A percentile compares a stretch with the other conserved stretches of the same genome.
phyloP scores from a whole-genome alignment of 306 rosid genomes.

The Quercus engelmannii region DNA sequence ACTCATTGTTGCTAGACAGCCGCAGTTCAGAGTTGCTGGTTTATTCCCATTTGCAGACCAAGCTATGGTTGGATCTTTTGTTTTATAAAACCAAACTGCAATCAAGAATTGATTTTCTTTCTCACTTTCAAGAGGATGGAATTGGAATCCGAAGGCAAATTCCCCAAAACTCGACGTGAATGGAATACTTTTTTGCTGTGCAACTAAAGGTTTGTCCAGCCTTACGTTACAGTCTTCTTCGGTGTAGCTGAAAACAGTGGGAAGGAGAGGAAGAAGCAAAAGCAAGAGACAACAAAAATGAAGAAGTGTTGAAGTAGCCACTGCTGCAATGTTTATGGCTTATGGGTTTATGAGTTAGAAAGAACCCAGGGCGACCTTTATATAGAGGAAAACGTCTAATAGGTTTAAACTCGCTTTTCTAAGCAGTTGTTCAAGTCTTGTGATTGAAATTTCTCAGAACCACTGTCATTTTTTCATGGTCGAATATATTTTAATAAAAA shows the following conservation, averaged over 20 bases:
- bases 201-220: background rate
- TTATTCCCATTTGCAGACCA: constrained; percentile 29
- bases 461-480: too few relatives aligned
- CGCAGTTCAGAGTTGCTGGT: constrained; percentile 15
- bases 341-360: background rate
- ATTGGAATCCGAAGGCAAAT: constrained; percentile 13
- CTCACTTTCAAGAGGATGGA: background rate
- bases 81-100: constrained; percentile 17
- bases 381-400: background rate
- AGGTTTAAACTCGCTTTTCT: background rate
- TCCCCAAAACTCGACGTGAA: background rate
- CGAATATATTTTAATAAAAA: too few relatives aligned
- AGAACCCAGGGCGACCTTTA: background rate
- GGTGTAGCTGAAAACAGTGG: background rate
- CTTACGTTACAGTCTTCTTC: background rate
- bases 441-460: too few relatives aligned
- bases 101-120: constrained; percentile 6
- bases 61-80: constrained; percentile 13
- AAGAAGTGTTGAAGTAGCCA: background rate
- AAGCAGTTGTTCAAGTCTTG: too few relatives aligned
- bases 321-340: background rate
- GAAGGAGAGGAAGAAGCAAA: background rate
- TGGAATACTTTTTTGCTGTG: accelerated
- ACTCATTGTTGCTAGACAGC: constrained; percentile 6
- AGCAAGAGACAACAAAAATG: background rate